Conservation (phyloP, 2,329 filamentous ascomycete species). For the Colletotrichum sp. region DNA sequence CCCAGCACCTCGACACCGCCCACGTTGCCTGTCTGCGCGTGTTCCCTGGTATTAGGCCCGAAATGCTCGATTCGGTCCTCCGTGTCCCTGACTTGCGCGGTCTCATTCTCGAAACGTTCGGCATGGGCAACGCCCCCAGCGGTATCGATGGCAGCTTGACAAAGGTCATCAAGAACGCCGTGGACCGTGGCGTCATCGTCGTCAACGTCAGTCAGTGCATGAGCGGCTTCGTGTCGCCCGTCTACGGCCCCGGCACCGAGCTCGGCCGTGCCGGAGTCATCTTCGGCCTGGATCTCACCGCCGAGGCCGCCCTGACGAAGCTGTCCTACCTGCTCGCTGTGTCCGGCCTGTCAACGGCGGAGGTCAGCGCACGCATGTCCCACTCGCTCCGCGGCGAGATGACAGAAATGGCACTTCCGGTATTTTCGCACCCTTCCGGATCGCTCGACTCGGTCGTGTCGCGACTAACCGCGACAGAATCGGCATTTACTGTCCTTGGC, state of each 20-base stretch:
- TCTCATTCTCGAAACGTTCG: slow-evolving; percentile 89
- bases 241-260: slow-evolving; percentile 80
- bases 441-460: slow-evolving; percentile 47
- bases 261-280: slow-evolving; percentile 86
- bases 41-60: slow-evolving; percentile 91
- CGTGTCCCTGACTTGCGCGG: slow-evolving; percentile 78
- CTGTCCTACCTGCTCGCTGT: slow-evolving; percentile 82
- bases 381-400: slow-evolving; percentile 82
- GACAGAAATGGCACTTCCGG: slow-evolving; percentile 74
- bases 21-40: slow-evolving; percentile 89
- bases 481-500: slow-evolving; percentile 76
- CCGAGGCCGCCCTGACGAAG: slow-evolving; percentile 90
- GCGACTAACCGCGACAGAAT: slow-evolving; percentile 53
- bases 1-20: slow-evolving; percentile 79
- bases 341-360: slow-evolving; percentile 65
- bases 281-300: slow-evolving; percentile 87
- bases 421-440: slow-evolving; percentile 76
- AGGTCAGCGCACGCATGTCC: slow-evolving; percentile 75
- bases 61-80: slow-evolving; percentile 88
- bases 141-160: slow-evolving; percentile 81
- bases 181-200: slow-evolving; percentile 81
- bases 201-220: slow-evolving; percentile 93
- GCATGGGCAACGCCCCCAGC: slow-evolving; percentile 88
- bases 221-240: slow-evolving; percentile 75
- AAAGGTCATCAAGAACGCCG: slow-evolving; percentile 76